These are phyloP conservation scores for Otatea glauca DNA, from an alignment of 176 grass and related monocot genomes.

Conservation along the genomic window DNA sequence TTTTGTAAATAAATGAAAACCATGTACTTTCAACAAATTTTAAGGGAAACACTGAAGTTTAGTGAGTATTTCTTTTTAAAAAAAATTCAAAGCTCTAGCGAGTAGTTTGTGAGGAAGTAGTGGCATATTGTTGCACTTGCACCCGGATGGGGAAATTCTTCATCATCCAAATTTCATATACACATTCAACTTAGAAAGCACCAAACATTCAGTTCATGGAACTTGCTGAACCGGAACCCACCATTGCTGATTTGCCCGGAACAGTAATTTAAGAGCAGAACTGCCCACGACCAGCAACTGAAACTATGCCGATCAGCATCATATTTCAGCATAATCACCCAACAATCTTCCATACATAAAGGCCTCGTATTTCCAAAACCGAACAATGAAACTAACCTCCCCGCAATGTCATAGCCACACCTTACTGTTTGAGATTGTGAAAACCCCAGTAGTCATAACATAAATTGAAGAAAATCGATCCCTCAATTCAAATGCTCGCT, in stretches of 20 bases:
- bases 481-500: background rate
- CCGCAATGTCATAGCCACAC: background rate
- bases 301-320: background rate
- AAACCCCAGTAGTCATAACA: too few relatives aligned
- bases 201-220: background rate
- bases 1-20: background rate
- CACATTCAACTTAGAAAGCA: background rate
- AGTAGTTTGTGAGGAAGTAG: background rate
- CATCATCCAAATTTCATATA: background rate
- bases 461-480: background rate
- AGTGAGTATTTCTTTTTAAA: too few relatives aligned
- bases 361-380: background rate
- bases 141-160: background rate
- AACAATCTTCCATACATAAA: background rate
- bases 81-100: background rate
- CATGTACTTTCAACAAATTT: background rate
- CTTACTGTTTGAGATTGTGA: background rate
- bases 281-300: background rate
- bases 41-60: background rate
- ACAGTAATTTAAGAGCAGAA: background rate
- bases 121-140: background rate
- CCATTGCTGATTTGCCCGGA: conserved; percentile 9
- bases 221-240: conserved; percentile 8
- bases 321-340: background rate
- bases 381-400: conserved; percentile 4